Evolutionary conservation across 441 rosid genomes (phyloP).

Genomic region (Adansonia gregorii): DNA sequence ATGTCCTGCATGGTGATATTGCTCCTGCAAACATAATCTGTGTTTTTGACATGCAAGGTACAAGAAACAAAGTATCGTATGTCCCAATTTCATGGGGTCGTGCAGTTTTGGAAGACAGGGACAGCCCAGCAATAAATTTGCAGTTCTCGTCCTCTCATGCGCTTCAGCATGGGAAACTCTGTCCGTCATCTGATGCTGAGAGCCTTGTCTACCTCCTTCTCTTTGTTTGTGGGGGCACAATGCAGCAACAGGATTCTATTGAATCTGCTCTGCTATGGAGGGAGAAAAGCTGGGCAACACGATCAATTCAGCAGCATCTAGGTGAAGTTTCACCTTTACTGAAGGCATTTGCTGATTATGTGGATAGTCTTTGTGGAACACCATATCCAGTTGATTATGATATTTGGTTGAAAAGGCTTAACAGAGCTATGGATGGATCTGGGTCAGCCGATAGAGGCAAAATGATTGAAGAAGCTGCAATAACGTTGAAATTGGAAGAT

Average conservation of each 20-base stretch:
- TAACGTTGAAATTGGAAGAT: conserved; percentile 38
- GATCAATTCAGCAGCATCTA: conserved; percentile 59
- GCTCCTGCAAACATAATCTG: conserved; percentile 59
- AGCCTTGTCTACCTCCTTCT: conserved; percentile 59
- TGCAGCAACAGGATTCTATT: conserved; percentile 58
- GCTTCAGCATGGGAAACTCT: conserved; percentile 65
- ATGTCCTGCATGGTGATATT: conserved; percentile 63
- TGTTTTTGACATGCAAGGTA: conserved; percentile 36
- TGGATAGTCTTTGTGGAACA: conserved; percentile 71
- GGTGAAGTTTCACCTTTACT: conserved; percentile 61
- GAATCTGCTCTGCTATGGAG: conserved; percentile 74
- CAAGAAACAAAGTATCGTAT: conserved; percentile 31
- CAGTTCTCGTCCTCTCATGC: conserved; percentile 69
- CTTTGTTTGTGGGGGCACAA: conserved; percentile 53
- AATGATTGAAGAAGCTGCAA: conserved; percentile 47
- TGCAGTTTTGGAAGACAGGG: conserved; percentile 68
- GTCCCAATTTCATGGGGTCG: conserved; percentile 65
- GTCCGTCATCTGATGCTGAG: conserved; percentile 71
- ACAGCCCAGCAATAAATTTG: conserved; percentile 60
- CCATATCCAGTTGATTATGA: conserved; percentile 67
- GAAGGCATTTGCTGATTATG: conserved; percentile 73
- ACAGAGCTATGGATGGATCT: conserved; percentile 49
- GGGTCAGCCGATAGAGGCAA: conserved; percentile 49
- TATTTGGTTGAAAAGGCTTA: conserved; percentile 62
- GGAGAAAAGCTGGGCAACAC: conserved; percentile 61